Evolutionary conservation across 345 rosid species (phyloP).

Genomic region (Lagerstroemia speciosa): DNA sequence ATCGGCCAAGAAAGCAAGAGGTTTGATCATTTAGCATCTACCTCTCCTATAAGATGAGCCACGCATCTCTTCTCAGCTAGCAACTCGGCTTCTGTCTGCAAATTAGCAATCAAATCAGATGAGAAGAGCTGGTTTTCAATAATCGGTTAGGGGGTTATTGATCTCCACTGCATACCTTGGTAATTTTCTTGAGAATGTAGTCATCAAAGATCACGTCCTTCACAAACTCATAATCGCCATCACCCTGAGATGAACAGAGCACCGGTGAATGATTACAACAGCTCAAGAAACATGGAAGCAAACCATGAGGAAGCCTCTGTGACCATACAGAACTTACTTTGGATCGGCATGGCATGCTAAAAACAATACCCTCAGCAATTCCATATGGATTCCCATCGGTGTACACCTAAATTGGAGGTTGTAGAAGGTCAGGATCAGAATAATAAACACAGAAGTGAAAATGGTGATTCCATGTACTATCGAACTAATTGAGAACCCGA

Average conservation of each 20-base stretch:
- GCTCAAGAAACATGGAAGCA: not conserved
- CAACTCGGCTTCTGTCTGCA: slow-evolving; percentile 82
- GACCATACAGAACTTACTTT: slow-evolving; percentile 40
- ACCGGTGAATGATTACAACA: not conserved
- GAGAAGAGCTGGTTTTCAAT: too few relatives aligned
- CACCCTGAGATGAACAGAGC: slow-evolving; percentile 45
- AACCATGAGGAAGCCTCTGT: not conserved
- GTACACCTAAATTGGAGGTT: slow-evolving; percentile 44
- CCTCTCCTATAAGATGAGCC: slow-evolving; percentile 96
- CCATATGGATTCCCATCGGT: slow-evolving; percentile 87
- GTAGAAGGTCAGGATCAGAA: too few relatives aligned
- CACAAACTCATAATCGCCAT: slow-evolving; percentile 89
- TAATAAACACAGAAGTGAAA: not conserved
- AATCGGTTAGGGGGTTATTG: too few relatives aligned
- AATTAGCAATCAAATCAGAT: slow-evolving; percentile 3
- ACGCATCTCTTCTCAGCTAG: slow-evolving; percentile 92
- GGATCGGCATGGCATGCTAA: slow-evolving; percentile 98
- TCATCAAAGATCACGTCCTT: slow-evolving; percentile 75
- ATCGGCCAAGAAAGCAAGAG: too few relatives aligned
- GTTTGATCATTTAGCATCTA: slow-evolving; percentile 26
- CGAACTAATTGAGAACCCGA: too few relatives aligned
- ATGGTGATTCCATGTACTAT: not conserved
- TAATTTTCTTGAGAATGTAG: slow-evolving; percentile 65
- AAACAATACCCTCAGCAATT: slow-evolving; percentile 73
- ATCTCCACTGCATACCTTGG: slow-evolving; percentile 82